phyloP scores from a whole-genome alignment of 352 stramenopile species.

The Pythium rishiriense region DNA sequence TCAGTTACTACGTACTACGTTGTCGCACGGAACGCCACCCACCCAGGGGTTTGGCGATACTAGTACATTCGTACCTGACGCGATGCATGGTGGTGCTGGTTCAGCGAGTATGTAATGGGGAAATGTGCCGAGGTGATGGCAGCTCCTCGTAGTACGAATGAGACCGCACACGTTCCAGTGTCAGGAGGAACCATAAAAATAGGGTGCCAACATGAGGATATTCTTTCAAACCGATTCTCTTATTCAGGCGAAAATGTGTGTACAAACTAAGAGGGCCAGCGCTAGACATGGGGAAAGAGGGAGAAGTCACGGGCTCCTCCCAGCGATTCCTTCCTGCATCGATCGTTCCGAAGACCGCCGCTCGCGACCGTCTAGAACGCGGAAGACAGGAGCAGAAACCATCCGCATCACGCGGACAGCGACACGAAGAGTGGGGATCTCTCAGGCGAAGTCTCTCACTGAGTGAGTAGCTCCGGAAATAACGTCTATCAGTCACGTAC shows the following conservation, averaged over 20 bases:
- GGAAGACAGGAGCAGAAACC: neutral
- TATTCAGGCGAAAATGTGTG: too few relatives aligned
- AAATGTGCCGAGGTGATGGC: neutral
- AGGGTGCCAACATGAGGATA: neutral
- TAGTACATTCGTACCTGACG: slow-evolving; percentile 38
- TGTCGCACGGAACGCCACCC: too few relatives aligned
- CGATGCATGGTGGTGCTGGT: slow-evolving; percentile 43
- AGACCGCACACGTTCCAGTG: too few relatives aligned
- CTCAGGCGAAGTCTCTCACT: slow-evolving; percentile 49
- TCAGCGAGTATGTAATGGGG: too few relatives aligned
- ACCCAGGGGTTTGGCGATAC: too few relatives aligned
- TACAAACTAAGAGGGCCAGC: neutral
- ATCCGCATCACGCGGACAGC: neutral
- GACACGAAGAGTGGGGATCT: slow-evolving; percentile 32
- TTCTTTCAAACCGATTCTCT: too few relatives aligned
- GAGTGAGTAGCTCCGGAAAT: slow-evolving; percentile 40
- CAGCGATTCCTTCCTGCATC: neutral
- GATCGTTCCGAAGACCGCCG: neutral
- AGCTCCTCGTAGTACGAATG: too few relatives aligned
- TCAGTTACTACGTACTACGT: too few relatives aligned
- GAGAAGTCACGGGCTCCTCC: slow-evolving; percentile 6
- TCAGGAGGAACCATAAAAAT: neutral
- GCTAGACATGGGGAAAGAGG: neutral
- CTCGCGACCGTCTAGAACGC: neutral
- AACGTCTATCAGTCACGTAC: slow-evolving; percentile 80